These are phyloP conservation scores for Setaria viridis DNA, from an alignment of 202 grass and related monocot genomes.

Conservation along the genomic window DNA sequence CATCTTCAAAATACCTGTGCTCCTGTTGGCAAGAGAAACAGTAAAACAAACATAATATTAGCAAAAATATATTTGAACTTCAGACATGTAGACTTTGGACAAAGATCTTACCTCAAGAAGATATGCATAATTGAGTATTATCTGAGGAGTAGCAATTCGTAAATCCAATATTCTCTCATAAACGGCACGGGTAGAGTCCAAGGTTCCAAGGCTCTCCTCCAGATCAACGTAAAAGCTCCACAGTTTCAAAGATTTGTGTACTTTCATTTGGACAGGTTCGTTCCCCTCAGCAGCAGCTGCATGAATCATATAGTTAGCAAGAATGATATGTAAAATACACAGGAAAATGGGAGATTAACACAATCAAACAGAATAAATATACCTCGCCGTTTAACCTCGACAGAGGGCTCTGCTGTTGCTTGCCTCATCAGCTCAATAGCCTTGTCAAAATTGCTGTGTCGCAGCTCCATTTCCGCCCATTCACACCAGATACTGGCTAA, in stretches of 20 bases:
- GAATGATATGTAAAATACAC: conserved; percentile 27
- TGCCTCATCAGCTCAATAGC: conserved; percentile 92
- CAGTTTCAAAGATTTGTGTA: conserved; percentile 89
- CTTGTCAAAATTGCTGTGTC: conserved; percentile 75
- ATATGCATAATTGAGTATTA: conserved; percentile 95
- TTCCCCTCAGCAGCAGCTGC: conserved; percentile 93
- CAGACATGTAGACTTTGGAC: not conserved
- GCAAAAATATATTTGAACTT: conserved; percentile 15
- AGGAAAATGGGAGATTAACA: conserved; percentile 29
- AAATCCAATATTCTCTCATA: conserved; percentile 98
- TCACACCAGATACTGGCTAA: conserved; percentile 95
- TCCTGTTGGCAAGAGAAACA: conserved; percentile 59
- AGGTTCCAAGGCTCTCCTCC: conserved; percentile 88
- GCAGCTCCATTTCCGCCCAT: conserved; percentile 95
- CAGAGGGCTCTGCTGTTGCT: conserved; percentile 90
- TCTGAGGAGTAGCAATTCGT: conserved; percentile 94
- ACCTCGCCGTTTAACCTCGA: conserved; percentile 98
- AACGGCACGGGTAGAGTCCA: conserved; percentile 87
- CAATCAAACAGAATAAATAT: conserved; percentile 39
- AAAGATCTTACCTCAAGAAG: conserved; percentile 82
- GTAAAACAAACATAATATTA: conserved; percentile 40
- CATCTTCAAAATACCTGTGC: conserved; percentile 97
- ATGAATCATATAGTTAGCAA: conserved; percentile 43
- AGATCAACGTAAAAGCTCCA: conserved; percentile 99
- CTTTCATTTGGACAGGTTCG: conserved; percentile 88